Percentiles rank a stretch among this genome's conserved stretches.
These are phyloP conservation scores for Trametes gibbosa DNA, from an alignment of 768 basidiomycete genomes.

Conservation along the genomic window DNA sequence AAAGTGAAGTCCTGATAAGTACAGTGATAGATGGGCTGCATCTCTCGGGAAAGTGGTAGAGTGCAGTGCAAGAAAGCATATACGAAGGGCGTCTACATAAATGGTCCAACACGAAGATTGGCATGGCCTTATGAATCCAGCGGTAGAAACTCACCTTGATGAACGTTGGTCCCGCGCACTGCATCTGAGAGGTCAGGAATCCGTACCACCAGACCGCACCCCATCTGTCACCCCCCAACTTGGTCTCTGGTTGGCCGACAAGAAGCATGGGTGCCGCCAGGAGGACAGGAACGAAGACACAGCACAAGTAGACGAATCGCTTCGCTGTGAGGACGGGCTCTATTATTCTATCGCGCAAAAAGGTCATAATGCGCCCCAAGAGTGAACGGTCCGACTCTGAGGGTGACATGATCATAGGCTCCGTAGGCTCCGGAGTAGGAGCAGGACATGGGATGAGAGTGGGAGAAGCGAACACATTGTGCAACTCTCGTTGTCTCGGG, in stretches of 20 bases:
- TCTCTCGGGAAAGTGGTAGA: not conserved
- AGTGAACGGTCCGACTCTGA: constrained; percentile 55
- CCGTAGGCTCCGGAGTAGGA: constrained; percentile 16
- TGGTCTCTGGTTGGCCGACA: constrained; percentile 52
- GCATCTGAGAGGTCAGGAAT: constrained; percentile 86
- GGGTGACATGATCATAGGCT: constrained; percentile 59
- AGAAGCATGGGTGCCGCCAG: constrained; percentile 81
- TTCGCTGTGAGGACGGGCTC: constrained; percentile 83
- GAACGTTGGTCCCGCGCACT: constrained; percentile 93
- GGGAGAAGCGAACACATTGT: constrained; percentile 48
- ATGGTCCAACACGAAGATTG: not conserved
- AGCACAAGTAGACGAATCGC: constrained; percentile 80
- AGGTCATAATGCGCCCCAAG: constrained; percentile 37
- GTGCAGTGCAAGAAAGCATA: not conserved
- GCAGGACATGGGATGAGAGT: constrained; percentile 44
- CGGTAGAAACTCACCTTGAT: constrained; percentile 72
- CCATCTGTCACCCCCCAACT: constrained; percentile 75
- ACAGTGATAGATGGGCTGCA: no score
- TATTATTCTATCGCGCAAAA: constrained; percentile 63
- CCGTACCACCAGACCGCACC: constrained; percentile 98
- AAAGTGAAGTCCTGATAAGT: no score
- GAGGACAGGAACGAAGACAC: constrained; percentile 87
- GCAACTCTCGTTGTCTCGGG: constrained; percentile 37
- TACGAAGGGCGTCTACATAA: no score
- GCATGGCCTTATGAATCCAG: no score